phyloP scores from a whole-genome alignment of 495 filamentous ascomycete species.

The Penicillium angulare region DNA sequence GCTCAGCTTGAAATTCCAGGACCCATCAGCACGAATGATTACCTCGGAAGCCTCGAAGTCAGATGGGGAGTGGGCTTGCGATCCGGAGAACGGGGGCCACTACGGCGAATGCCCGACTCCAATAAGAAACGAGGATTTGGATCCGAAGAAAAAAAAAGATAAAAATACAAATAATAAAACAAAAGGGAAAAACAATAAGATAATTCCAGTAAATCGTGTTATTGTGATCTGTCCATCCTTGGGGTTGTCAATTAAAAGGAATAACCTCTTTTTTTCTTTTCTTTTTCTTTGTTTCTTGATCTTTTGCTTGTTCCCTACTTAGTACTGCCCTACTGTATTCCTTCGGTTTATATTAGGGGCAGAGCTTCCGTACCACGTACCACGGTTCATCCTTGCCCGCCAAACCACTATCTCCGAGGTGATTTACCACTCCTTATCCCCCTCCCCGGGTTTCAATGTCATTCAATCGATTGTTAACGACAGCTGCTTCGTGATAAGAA shows the following conservation, averaged over 20 bases:
- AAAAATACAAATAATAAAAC: background rate
- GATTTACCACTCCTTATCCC: background rate
- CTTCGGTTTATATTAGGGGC: background rate
- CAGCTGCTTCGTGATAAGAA: background rate
- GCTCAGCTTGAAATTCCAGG: conserved; percentile 14
- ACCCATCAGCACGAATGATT: conserved; percentile 6
- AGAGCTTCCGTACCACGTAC: background rate
- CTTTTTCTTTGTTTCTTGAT: background rate
- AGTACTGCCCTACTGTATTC: no score
- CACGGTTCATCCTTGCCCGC: background rate
- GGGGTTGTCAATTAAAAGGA: background rate
- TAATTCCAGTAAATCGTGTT: background rate
- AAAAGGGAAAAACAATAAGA: background rate
- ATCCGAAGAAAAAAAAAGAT: conserved; percentile 1
- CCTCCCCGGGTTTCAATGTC: background rate
- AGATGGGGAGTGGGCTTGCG: background rate
- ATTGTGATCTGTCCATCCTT: conserved; percentile 13
- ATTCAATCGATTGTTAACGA: background rate
- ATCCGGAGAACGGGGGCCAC: conserved; percentile 13
- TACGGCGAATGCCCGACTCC: conserved; percentile 2
- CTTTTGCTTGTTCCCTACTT: no score
- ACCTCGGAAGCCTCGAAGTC: background rate
- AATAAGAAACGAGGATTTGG: conserved; percentile 6
- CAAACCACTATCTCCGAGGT: background rate
- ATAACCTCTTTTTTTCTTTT: background rate